phyloP scores from a whole-genome alignment of 192 early-diverging fungal genomes.

The Coemansia furcata region DNA sequence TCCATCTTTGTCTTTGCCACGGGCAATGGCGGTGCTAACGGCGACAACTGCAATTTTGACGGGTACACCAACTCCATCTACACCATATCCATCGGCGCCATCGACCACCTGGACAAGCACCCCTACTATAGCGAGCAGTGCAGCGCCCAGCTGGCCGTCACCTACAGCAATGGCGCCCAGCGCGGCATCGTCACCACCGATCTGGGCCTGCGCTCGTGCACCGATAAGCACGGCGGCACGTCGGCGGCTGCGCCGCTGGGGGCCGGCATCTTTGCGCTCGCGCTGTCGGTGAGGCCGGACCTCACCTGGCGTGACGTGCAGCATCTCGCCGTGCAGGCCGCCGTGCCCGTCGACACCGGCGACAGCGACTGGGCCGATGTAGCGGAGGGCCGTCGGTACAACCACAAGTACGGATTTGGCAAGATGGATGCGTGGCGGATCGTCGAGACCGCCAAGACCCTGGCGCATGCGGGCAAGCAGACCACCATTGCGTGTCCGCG shows the following conservation, averaged over 20 bases:
- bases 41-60: constrained; percentile 96
- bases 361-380: constrained; percentile 75
- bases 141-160: constrained; percentile 82
- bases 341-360: constrained; percentile 64
- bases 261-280: constrained; percentile 86
- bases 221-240: constrained; percentile 83
- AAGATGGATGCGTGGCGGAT: constrained; percentile 80
- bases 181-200: constrained; percentile 89
- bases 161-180: constrained; percentile 80
- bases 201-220: constrained; percentile 71
- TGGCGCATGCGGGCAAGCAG: constrained; percentile 65
- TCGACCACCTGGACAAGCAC: constrained; percentile 72
- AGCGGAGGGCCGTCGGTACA: constrained; percentile 71
- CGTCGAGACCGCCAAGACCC: constrained; percentile 74
- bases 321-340: constrained; percentile 76
- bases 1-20: constrained; percentile 93
- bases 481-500: constrained; percentile 53
- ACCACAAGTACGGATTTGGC: constrained; percentile 94
- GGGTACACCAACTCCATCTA: constrained; percentile 96
- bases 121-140: constrained; percentile 87
- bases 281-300: constrained; percentile 83
- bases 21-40: constrained; percentile 78
- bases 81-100: constrained; percentile 89
- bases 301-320: constrained; percentile 94
- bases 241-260: constrained; percentile 94